phyloP scores from a whole-genome alignment of 345 rosid genomes.

The Populus pruinosa region DNA sequence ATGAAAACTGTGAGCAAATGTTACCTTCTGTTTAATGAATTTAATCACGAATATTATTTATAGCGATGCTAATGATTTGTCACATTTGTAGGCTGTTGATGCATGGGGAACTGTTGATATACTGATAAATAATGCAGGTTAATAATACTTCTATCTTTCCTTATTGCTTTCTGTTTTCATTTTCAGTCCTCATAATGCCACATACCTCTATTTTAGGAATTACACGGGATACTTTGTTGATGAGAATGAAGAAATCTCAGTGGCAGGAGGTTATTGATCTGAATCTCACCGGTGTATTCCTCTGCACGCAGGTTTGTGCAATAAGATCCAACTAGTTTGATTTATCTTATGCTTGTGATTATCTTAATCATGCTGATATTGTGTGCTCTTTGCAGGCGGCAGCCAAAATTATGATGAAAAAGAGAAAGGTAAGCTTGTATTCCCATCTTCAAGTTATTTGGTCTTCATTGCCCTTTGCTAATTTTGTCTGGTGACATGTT shows the following conservation, averaged over 20 bases:
- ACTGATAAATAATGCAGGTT: constrained; percentile 95
- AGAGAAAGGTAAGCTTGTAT: constrained; percentile 54
- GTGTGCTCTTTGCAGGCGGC: constrained; percentile 75
- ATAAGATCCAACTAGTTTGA: constrained; percentile 8
- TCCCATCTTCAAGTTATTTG: background rate
- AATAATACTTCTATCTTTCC: background rate
- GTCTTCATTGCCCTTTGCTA: background rate
- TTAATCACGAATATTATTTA: background rate
- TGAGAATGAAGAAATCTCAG: constrained; percentile 88
- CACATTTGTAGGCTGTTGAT: constrained; percentile 68
- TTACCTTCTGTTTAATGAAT: constrained; percentile 8
- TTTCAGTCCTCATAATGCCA: background rate
- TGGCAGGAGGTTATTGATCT: constrained; percentile 96
- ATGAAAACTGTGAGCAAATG: constrained; percentile 71
- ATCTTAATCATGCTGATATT: constrained; percentile 21
- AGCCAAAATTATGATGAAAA: constrained; percentile 91
- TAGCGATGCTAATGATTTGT: constrained; percentile 4
- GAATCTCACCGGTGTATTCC: constrained; percentile 92
- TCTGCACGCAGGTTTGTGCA: constrained; percentile 79
- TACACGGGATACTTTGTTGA: constrained; percentile 75
- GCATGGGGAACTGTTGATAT: constrained; percentile 96
- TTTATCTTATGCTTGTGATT: constrained; percentile 7
- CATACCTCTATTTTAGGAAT: constrained; percentile 53
- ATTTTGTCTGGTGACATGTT: background rate
- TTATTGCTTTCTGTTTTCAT: background rate